Conservation (phyloP, 2,329 filamentous ascomycete species). For the Paramyrothecium sp. region DNA sequence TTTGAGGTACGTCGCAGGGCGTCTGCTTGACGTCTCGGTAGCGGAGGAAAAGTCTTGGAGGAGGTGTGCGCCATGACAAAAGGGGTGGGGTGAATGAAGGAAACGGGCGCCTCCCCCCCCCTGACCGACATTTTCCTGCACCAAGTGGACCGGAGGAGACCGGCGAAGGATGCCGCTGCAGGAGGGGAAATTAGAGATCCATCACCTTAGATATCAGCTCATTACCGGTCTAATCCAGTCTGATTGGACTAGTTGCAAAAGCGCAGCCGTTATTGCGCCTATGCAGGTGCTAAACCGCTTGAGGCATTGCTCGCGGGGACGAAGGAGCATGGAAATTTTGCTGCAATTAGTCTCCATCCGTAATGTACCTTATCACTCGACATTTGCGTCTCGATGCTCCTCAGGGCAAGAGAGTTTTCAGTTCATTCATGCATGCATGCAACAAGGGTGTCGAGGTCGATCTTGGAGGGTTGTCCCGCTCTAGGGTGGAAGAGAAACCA, state of each 20-base stretch:
- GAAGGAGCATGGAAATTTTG: not conserved
- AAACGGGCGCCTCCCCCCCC: conserved; percentile 20
- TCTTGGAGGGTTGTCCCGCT: not conserved
- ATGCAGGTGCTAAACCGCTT: conserved; percentile 9
- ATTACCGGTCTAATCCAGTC: conserved; percentile 4
- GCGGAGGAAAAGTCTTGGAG: not conserved
- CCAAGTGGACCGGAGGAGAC: conserved; percentile 17
- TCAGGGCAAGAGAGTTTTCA: too few species aligned
- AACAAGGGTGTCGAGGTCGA: not conserved
- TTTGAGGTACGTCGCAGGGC: too few species aligned
- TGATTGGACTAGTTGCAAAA: not conserved
- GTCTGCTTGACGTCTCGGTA: not conserved
- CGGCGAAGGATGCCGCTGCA: conserved; percentile 28
- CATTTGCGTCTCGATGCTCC: too few species aligned
- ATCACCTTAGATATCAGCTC: conserved; percentile 21
- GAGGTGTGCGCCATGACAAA: conserved; percentile 17
- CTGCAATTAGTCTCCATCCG: too few species aligned
- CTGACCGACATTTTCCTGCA: conserved; percentile 28
- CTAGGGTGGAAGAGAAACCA: not conserved
- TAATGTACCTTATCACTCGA: too few species aligned
- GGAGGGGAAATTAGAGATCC: conserved; percentile 26
- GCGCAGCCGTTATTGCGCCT: conserved; percentile 19
- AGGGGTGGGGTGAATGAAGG: conserved; percentile 11
- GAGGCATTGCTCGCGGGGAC: not conserved
- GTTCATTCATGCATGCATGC: not conserved